Evolutionary conservation across 2,329 filamentous ascomycete species (phyloP), one percentile per base, ranked within the genome.

Genomic region (Trichoderma aggressivum): DNA sequence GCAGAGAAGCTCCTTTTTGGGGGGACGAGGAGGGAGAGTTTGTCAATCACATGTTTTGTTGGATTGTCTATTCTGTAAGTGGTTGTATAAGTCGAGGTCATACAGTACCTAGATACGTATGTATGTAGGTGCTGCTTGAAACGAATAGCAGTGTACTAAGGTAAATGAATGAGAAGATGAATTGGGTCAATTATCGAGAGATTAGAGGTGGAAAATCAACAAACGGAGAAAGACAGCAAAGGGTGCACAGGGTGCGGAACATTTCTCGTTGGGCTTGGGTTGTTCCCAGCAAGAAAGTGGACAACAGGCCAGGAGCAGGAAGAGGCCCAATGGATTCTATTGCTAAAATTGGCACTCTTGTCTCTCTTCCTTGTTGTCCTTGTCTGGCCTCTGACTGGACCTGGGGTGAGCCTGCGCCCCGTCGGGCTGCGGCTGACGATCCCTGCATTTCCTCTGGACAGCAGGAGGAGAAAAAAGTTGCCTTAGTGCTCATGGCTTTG

Each of bases 391-490:
- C 65, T 59, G 65, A 68, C 55, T 68, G 39, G 26, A 16, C 36
- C 47, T 39, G 36, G 43, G 28, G 66, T 63, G 67, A 70, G 67
- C 59, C 67, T 70, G 67, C 67, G 67, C 67, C 67, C 58, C 59
- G 58, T 70, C 59, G 58, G 67, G 67, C 67, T 70, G 67, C 67
- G 67, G 67, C 67, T 70, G 67, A 70, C 36, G 58, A 70, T 56
- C 67, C 67, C 59, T 70, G 67, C 67, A 39, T 26, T 18, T n/a
- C 36, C 39, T 53, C 28, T 59, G 18, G 30, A n/a, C 10, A 50
- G 43, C n/a, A 50, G 43, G 43, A 50, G 43, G n/a, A 50, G 43
- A 7, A 24, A 21, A 39, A 50, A 50, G 43, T 50, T 50, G 43
- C 43, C 36, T 47, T 47, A 28, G 39, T 62, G 59, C 59, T 62